A percentile compares a stretch with the other conserved stretches of the same genome.
Conservation (phyloP, 2,329 filamentous ascomycete species). For the Botryotinia convoluta region DNA sequence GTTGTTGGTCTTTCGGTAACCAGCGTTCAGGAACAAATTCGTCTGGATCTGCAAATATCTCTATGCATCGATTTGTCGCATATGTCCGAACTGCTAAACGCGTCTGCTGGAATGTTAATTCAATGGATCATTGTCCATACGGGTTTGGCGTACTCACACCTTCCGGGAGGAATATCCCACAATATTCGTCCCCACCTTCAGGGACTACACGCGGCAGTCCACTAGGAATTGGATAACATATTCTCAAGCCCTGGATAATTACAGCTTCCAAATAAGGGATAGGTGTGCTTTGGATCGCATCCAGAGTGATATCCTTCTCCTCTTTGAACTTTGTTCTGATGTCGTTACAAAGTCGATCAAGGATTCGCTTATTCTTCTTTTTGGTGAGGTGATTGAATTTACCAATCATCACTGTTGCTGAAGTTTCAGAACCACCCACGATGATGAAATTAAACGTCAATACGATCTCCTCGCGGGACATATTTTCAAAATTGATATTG, state of each 20-base stretch:
- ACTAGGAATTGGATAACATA: slow-evolving; percentile 8
- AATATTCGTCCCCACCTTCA: background rate
- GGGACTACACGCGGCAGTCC: slow-evolving; percentile 12
- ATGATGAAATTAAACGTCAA: slow-evolving; percentile 17
- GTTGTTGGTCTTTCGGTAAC: slow-evolving; percentile 29
- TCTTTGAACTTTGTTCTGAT: slow-evolving; percentile 41
- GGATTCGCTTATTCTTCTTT: slow-evolving; percentile 34
- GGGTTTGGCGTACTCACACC: background rate
- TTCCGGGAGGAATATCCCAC: slow-evolving; percentile 14
- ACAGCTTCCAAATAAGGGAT: background rate
- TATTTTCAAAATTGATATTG: slow-evolving; percentile 26
- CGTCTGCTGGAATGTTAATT: slow-evolving; percentile 3
- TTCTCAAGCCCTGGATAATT: slow-evolving; percentile 8
- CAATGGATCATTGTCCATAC: rapidly evolving
- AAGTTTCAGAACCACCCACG: slow-evolving; percentile 22
- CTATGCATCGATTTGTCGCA: background rate
- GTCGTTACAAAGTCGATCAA: slow-evolving; percentile 41
- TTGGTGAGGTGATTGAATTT: slow-evolving; percentile 28
- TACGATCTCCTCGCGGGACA: slow-evolving; percentile 18
- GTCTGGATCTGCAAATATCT: slow-evolving; percentile 20
- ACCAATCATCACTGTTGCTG: slow-evolving; percentile 24
- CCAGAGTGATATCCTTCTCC: slow-evolving; percentile 41
- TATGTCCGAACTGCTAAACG: slow-evolving; percentile 12
- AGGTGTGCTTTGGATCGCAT: slow-evolving; percentile 23
- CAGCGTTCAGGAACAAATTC: slow-evolving; percentile 34